Evolutionary conservation across 768 basidiomycete species (phyloP).

Genomic region (Lactarius indigo): DNA sequence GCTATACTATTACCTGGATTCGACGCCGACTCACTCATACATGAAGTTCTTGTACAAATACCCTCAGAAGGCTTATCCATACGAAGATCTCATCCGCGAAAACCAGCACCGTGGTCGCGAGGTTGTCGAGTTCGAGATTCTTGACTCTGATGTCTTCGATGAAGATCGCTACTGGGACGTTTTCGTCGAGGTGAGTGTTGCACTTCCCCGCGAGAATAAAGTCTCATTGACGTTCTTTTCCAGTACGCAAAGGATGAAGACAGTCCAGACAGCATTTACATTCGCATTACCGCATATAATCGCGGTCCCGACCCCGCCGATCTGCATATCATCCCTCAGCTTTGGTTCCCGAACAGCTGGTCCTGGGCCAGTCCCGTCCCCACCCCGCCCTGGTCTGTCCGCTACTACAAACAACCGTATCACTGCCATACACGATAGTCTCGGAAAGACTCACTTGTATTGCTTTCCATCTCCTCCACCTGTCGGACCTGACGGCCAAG

Average conservation of each 20-base stretch:
- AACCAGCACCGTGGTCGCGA: slow-evolving; percentile 78
- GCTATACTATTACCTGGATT: slow-evolving; percentile 97
- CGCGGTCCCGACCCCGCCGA: slow-evolving; percentile 93
- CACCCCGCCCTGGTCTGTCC: slow-evolving; percentile 58
- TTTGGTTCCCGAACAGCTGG: slow-evolving; percentile 99
- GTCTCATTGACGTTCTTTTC: slow-evolving; percentile 7
- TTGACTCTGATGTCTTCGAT: slow-evolving; percentile 89
- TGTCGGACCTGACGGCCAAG: slow-evolving; percentile 63
- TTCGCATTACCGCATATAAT: slow-evolving; percentile 96
- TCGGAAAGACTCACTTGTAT: slow-evolving; percentile 79
- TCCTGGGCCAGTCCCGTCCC: slow-evolving; percentile 80
- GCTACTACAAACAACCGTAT: slow-evolving; percentile 58
- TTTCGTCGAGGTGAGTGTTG: slow-evolving; percentile 79
- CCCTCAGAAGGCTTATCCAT: slow-evolving; percentile 87
- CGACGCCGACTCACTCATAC: slow-evolving; percentile 98
- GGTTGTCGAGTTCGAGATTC: slow-evolving; percentile 87
- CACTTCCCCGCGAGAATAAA: neutral
- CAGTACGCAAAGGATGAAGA: slow-evolving; percentile 98
- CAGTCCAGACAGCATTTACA: slow-evolving; percentile 79
- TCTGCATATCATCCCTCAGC: slow-evolving; percentile 89
- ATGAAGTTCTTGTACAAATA: slow-evolving; percentile 99
- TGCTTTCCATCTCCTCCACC: slow-evolving; percentile 92
- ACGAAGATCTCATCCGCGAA: slow-evolving; percentile 89
- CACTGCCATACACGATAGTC: slow-evolving; percentile 65
- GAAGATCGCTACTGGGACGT: slow-evolving; percentile 98